A percentile compares a stretch with the other conserved stretches of the same genome.
Conservation (phyloP, 2,329 filamentous ascomycete species). For the Xylariaceae sp. region DNA sequence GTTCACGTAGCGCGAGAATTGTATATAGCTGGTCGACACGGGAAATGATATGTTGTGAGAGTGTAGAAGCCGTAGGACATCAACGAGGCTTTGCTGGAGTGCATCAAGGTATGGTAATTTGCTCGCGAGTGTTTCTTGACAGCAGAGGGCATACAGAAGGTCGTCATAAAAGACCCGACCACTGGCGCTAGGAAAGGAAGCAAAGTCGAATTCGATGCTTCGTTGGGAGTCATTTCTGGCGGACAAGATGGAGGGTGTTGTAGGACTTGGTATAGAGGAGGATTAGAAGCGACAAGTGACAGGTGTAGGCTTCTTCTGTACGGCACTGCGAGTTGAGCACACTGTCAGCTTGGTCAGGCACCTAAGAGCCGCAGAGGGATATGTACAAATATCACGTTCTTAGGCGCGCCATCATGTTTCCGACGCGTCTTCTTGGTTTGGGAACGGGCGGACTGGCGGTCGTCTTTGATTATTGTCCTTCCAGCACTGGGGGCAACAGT, state of each 20-base stretch:
- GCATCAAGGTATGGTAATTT: slow-evolving; percentile 3
- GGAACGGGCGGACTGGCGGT: background rate
- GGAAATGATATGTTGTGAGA: slow-evolving; percentile 6
- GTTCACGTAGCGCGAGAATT: background rate
- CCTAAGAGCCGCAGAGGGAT: background rate
- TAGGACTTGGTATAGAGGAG: slow-evolving; percentile 9
- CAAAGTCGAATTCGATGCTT: slow-evolving; percentile 6
- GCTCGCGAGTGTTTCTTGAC: slow-evolving; percentile 1
- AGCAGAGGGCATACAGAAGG: slow-evolving; percentile 4
- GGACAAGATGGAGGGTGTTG: slow-evolving; percentile 9
- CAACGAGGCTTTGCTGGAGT: slow-evolving; percentile 5
- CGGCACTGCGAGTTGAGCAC: slow-evolving; percentile 6
- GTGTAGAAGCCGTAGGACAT: slow-evolving; percentile 6
- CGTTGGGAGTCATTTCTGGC: slow-evolving; percentile 9
- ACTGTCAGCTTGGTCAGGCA: background rate
- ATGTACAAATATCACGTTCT: slow-evolving; percentile 6
- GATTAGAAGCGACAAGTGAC: slow-evolving; percentile 9
- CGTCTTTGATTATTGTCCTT: background rate
- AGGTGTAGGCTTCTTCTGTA: slow-evolving; percentile 8
- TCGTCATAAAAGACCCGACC: slow-evolving; percentile 4
- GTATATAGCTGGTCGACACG: background rate
- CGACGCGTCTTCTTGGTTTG: slow-evolving; percentile 6
- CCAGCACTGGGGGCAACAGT: background rate
- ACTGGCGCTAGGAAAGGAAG: slow-evolving; percentile 3
- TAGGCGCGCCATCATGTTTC: slow-evolving; percentile 1